phyloP scores from a whole-genome alignment of 2,329 filamentous ascomycete species.

The Aspergillus sp. region DNA sequence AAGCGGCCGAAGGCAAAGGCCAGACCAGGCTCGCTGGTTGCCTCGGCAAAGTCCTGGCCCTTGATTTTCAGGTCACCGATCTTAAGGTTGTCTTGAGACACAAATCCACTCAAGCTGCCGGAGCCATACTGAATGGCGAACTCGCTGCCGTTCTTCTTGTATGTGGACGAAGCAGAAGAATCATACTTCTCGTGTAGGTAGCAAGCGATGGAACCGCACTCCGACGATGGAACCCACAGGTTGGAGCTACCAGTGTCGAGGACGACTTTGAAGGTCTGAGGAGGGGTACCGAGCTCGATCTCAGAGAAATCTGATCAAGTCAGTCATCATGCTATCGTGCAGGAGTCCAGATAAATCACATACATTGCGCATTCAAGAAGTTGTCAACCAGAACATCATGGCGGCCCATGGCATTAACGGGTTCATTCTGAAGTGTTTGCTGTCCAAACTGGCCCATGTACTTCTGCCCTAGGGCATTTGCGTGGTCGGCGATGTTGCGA shows the following conservation, averaged over 20 bases:
- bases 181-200: constrained; percentile 98
- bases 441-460: constrained; percentile 79
- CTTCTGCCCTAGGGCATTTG: constrained; percentile 86
- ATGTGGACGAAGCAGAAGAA: constrained; percentile 81
- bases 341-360: constrained; percentile 31
- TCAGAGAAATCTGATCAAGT: constrained; percentile 80
- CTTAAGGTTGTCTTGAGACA: constrained; percentile 80
- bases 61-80: constrained; percentile 90
- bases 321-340: constrained; percentile 9
- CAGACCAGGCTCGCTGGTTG: constrained; percentile 90
- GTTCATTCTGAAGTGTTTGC: constrained; percentile 76
- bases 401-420: constrained; percentile 62
- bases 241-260: constrained; percentile 99
- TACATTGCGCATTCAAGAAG: constrained; percentile 99
- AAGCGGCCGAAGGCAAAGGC: constrained; percentile 98
- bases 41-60: constrained; percentile 93
- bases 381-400: constrained; percentile 91
- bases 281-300: constrained; percentile 86
- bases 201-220: constrained; percentile 95
- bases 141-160: constrained; percentile 87
- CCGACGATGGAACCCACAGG: constrained; percentile 90
- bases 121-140: constrained; percentile 97
- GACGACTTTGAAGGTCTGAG: constrained; percentile 96
- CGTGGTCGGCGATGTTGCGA: constrained; percentile 77
- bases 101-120: constrained; percentile 87